A percentile compares a stretch with the other conserved stretches of the same genome.
Evolutionary conservation across 1,139 yeast species (phyloP).

Genomic region (Pichia norvegensis): DNA sequence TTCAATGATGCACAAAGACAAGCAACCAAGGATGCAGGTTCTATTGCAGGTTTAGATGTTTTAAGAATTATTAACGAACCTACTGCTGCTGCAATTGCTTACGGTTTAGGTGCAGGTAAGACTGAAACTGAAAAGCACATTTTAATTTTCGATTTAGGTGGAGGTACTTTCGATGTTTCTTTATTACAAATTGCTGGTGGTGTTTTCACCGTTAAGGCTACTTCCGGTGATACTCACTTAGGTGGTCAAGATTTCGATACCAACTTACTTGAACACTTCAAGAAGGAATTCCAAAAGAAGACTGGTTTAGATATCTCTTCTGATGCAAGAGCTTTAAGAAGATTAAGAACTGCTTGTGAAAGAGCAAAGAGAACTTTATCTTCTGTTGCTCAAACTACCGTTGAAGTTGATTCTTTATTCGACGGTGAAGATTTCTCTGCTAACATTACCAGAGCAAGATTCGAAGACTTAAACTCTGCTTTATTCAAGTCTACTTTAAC

Average conservation of each 20-base stretch:
- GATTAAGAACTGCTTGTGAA: conserved; percentile 87
- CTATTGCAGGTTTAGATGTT: conserved; percentile 94
- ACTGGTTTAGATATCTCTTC: conserved; percentile 85
- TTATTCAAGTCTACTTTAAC: conserved; percentile 79
- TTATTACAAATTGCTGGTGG: conserved; percentile 96
- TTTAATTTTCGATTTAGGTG: conserved; percentile 93
- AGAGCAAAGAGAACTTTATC: conserved; percentile 88
- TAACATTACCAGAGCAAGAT: conserved; percentile 83
- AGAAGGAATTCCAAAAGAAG: conserved; percentile 94
- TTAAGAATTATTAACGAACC: conserved; percentile 96
- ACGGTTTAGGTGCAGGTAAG: conserved; percentile 87
- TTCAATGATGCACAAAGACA: conserved; percentile 97
- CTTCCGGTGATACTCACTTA: conserved; percentile 99
- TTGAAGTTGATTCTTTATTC: conserved; percentile 75
- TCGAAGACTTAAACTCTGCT: conserved; percentile 80
- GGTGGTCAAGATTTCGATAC: conserved; percentile 99
- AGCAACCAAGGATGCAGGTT: conserved; percentile 98
- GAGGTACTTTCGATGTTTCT: conserved; percentile 98
- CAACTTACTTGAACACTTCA: conserved; percentile 91
- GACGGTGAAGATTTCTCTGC: conserved; percentile 80
- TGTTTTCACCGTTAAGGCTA: conserved; percentile 98
- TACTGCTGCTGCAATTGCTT: conserved; percentile 97
- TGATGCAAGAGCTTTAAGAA: conserved; percentile 93
- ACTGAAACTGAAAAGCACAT: conserved; percentile 61
- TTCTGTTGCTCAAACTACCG: conserved; percentile 78